Conservation (phyloP, 495 filamentous ascomycete genomes). For the Filosporella fistucella region DNA sequence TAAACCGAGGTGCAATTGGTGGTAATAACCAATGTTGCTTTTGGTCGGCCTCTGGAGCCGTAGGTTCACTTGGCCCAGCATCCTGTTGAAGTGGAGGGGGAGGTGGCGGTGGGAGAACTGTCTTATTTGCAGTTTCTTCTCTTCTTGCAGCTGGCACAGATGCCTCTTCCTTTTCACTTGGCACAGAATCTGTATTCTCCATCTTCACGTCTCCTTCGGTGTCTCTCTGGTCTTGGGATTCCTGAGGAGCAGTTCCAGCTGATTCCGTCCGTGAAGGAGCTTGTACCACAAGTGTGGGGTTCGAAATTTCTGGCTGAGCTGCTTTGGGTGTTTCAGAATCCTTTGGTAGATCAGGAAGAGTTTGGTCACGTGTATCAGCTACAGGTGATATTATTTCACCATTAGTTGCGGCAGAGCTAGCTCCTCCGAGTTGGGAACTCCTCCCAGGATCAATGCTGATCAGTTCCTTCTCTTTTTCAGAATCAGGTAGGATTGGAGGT, state of each 20-base stretch:
- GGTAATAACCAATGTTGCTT: constrained; percentile 73
- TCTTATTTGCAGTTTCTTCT: constrained; percentile 37
- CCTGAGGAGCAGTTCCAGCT: neutral
- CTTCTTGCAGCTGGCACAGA: constrained; percentile 24
- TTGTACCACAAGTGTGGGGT: constrained; percentile 25
- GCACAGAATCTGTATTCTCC: constrained; percentile 24
- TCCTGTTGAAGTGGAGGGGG: constrained; percentile 27
- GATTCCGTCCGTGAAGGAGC: constrained; percentile 15
- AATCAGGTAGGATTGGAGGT: neutral
- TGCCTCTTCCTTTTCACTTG: constrained; percentile 21
- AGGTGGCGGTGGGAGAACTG: constrained; percentile 57
- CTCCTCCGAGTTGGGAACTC: neutral
- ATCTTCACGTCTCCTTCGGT: constrained; percentile 60
- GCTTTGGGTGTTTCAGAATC: constrained; percentile 11
- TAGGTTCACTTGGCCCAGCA: constrained; percentile 26
- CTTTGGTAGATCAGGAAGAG: constrained; percentile 20
- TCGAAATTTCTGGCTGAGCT: constrained; percentile 4
- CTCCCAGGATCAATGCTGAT: neutral
- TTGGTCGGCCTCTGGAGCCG: constrained; percentile 33
- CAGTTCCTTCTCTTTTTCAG: constrained; percentile 12
- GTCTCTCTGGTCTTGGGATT: constrained; percentile 26
- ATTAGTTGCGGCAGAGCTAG: constrained; percentile 1
- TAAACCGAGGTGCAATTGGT: constrained; percentile 68
- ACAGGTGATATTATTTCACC: constrained; percentile 6
- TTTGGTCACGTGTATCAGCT: constrained; percentile 20